Conservation (phyloP, 2,329 filamentous ascomycete species). For the Penicillium nordicum region DNA sequence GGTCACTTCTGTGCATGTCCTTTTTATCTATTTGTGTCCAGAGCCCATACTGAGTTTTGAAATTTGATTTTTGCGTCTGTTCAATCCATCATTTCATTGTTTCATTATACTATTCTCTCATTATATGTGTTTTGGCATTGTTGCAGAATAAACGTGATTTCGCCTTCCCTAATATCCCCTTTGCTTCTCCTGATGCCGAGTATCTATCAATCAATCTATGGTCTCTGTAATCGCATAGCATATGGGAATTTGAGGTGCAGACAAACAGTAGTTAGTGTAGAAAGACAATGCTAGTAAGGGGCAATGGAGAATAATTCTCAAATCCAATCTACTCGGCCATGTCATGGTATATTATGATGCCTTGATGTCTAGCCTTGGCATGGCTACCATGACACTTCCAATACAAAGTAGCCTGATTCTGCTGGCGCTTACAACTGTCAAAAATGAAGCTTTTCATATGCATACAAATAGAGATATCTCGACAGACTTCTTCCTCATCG, state of each 20-base stretch:
- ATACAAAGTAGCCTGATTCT: too few relatives aligned
- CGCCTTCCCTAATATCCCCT: conserved; percentile 3
- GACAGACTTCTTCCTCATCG: too few relatives aligned
- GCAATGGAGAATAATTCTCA: not conserved
- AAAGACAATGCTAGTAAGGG: not conserved
- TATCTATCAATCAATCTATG: conserved; percentile 1
- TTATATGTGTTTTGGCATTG: not conserved
- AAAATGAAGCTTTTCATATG: too few relatives aligned
- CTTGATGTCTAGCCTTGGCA: too few relatives aligned
- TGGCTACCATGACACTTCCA: too few relatives aligned
- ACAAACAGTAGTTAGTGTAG: not conserved
- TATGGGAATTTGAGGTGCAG: not conserved
- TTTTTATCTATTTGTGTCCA: not conserved
- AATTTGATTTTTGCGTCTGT: not conserved
- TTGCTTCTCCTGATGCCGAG: not conserved
- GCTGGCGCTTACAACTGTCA: too few relatives aligned
- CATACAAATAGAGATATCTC: too few relatives aligned
- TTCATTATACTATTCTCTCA: not conserved
- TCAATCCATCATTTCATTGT: not conserved
- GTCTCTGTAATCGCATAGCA: not conserved
- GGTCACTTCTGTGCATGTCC: not conserved
- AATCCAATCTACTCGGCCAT: too few relatives aligned
- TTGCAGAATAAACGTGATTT: not conserved
- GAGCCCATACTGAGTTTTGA: not conserved
- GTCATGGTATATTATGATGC: not conserved